Percentiles rank a stretch among this genome's conserved stretches.
Evolutionary conservation across 768 basidiomycete genomes (phyloP).

Genomic region (Boletus huronensis): DNA sequence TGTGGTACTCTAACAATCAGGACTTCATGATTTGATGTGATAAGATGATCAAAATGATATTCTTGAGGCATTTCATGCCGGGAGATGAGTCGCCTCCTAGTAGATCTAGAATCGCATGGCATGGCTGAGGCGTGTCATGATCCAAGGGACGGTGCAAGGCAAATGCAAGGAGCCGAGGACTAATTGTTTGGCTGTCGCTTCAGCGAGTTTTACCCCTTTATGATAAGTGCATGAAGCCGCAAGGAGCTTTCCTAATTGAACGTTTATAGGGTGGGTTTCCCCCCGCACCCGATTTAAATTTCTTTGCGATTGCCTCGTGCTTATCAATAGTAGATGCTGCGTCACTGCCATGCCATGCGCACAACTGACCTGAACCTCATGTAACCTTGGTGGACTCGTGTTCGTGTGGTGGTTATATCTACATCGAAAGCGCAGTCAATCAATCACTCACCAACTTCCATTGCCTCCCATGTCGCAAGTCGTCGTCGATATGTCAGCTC

Average conservation of each 20-base stretch:
- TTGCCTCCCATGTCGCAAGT: conserved; percentile 28
- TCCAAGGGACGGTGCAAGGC: neutral
- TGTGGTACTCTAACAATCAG: conserved; percentile 6
- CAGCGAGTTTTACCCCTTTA: neutral
- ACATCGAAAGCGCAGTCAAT: conserved; percentile 17
- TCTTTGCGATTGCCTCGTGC: conserved; percentile 23
- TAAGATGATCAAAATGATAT: conserved; percentile 17
- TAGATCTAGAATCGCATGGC: conserved; percentile 11
- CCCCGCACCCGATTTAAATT: neutral
- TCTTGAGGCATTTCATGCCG: neutral
- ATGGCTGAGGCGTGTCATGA: conserved; percentile 22
- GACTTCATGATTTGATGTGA: conserved; percentile 24
- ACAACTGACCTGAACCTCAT: conserved; percentile 31
- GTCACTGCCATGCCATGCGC: conserved; percentile 24
- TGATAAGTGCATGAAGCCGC: conserved; percentile 7
- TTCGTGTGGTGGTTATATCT: conserved; percentile 25
- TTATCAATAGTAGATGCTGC: conserved; percentile 17
- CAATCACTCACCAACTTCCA: conserved; percentile 13
- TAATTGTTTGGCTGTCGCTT: conserved; percentile 2
- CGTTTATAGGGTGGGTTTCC: neutral
- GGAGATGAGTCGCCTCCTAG: neutral
- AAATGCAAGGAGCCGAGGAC: neutral
- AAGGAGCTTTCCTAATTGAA: conserved; percentile 21
- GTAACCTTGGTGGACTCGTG: conserved; percentile 16
- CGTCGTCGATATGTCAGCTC: conserved; percentile 23